Base-by-base conservation (phyloP, 225 moss, liverwort and hornwort genomes). In the Marchantia paleacea region DNA sequence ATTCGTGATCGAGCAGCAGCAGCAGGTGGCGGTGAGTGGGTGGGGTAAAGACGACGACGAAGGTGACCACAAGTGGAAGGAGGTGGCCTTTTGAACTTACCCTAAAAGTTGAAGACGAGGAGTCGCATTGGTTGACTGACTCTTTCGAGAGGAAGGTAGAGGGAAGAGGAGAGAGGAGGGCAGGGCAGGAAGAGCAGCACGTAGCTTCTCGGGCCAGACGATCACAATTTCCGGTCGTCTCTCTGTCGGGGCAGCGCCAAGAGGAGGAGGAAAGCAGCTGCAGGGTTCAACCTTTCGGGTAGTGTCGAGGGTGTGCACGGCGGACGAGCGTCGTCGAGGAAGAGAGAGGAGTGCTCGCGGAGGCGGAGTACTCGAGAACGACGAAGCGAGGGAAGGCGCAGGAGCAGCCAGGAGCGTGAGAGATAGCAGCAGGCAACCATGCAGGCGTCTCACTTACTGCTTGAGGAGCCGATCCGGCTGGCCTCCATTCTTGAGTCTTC, bases 391-490 rank as follows among this genome's bases (percentile, higher is more conserved):
- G 20, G 73, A 68, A 52, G 25, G 73, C 63, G 29, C 29, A 30
- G 84, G 50, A 52, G 53, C 49, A n/a, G 47, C 49, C 47, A 77
- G 47, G 24, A 77, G 61, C 55, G 13, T 24, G 55, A 55, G 63
- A 12, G 25, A 15, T 53, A 66, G 52, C 29, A 68, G 22, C 61
- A 57, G 75, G 68, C 31, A 52, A 84, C 80, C 61, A 96, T 96
- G 96, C 96, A 94, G 89, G 92, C 94, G 18, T 91, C 91, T 47
- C 94, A 96, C 72, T 64, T 96, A 79, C 74, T 96, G 72, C 76
- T 96, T 85, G 91, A 94, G 92, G 96, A 96, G 96, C 96, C 96
- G 75, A 92, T 96, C 16, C 92, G 96, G 89, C 90, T 96, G 86
- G 96, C 94, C 22, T 94, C 96, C 22, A 96, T 96, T 29, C 80